A percentile compares a stretch with the other conserved stretches of the same genome.
Evolutionary conservation across 306 rosid species (phyloP).

Genomic region (Dalbergia cochinchinensis): DNA sequence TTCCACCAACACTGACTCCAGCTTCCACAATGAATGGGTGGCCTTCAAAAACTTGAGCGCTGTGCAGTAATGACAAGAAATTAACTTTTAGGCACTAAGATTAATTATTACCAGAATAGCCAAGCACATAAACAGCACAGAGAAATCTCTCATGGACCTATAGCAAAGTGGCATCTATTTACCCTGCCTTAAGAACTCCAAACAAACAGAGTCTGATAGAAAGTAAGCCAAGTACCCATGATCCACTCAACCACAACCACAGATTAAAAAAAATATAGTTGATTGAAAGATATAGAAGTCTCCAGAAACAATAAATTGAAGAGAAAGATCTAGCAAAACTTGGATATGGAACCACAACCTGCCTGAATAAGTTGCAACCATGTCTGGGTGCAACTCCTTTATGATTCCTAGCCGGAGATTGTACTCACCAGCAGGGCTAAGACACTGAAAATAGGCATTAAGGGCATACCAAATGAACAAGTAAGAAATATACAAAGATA

Average conservation of each 20-base stretch:
- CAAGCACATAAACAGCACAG: conserved; percentile 23
- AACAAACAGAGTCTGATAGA: conserved; percentile 11
- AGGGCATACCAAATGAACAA: conserved; percentile 44
- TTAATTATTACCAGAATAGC: conserved; percentile 34
- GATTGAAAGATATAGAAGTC: conserved; percentile 16
- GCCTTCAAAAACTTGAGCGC: conserved; percentile 97
- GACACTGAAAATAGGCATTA: conserved; percentile 71
- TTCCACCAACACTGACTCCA: conserved; percentile 96
- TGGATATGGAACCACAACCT: conserved; percentile 66
- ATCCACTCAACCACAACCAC: conserved; percentile 33
- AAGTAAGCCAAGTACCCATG: conserved; percentile 27
- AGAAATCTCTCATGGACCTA: conserved; percentile 31
- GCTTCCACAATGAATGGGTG: conserved; percentile 98
- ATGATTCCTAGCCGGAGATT: conserved; percentile 96
- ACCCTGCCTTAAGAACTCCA: conserved; percentile 10
- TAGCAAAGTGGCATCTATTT: conserved; percentile 19
- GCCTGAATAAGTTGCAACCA: conserved; percentile 99
- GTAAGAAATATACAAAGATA: conserved; percentile 27
- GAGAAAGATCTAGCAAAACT: conserved; percentile 46
- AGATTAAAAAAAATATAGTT: conserved; percentile 33
- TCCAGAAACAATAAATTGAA: conserved; percentile 34
- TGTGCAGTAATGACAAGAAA: conserved; percentile 48
- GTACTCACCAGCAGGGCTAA: conserved; percentile 98
- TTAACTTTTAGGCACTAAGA: conserved; percentile 15
- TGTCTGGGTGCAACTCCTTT: conserved; percentile 97